Percentiles rank a stretch among this genome's conserved stretches.
phyloP scores from a whole-genome alignment of 768 basidiomycete species.

The Russula lepida region DNA sequence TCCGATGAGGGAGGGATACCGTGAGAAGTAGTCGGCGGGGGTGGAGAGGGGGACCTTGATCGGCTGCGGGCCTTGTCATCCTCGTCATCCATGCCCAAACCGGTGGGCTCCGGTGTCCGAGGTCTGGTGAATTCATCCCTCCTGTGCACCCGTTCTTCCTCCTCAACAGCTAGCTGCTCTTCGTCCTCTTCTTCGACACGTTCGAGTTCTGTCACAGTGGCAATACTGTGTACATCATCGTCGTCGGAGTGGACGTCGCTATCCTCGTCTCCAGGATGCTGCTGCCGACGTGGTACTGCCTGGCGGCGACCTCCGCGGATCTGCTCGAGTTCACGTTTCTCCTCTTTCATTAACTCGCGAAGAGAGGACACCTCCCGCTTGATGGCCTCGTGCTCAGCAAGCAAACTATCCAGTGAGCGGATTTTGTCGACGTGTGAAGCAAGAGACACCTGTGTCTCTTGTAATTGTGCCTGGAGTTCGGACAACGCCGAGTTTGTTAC shows the following conservation, averaged over 20 bases:
- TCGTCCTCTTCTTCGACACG: conserved; percentile 72
- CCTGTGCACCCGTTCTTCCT: conserved; percentile 36
- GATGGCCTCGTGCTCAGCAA: conserved; percentile 79
- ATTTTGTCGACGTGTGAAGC: conserved; percentile 76
- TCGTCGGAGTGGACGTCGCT: conserved; percentile 32
- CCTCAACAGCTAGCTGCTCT: conserved; percentile 37
- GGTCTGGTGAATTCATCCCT: conserved; percentile 60
- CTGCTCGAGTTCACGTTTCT: conserved; percentile 42
- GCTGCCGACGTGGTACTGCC: conserved; percentile 15
- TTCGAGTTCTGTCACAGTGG: conserved; percentile 62
- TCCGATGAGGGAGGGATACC: conserved; percentile 32
- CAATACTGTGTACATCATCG: conserved; percentile 63
- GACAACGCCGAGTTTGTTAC: conserved; percentile 34
- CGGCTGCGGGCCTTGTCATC: conserved; percentile 34
- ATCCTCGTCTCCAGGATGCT: conserved; percentile 20
- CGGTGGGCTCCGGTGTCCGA: conserved; percentile 72
- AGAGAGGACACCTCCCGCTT: conserved; percentile 69
- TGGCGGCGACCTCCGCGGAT: conserved; percentile 24
- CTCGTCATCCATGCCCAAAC: conserved; percentile 42
- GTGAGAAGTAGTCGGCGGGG: conserved; percentile 18
- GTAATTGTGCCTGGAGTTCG: conserved; percentile 75
- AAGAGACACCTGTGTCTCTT: conserved; percentile 74
- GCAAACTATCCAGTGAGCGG: conserved; percentile 68
- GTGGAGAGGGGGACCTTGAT: conserved; percentile 23
- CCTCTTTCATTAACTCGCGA: conserved; percentile 62